These are phyloP conservation scores for Solanum tarapatanum DNA, from an alignment of 257 asterid species.

Conservation along the genomic window DNA sequence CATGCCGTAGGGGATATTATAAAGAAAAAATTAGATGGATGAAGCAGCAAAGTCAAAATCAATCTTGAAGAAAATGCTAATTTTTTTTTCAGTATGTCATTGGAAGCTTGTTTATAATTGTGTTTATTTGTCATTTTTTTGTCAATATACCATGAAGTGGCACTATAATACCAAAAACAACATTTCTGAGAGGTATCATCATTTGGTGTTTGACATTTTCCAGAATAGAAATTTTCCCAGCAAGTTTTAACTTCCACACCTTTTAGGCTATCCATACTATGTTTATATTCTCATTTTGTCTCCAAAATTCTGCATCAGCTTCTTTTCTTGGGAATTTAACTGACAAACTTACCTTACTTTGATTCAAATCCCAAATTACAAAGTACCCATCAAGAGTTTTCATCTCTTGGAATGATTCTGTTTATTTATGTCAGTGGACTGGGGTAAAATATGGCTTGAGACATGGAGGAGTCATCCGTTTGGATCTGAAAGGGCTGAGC, in stretches of 20 bases:
- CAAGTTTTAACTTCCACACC: neutral
- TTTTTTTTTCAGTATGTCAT: neutral
- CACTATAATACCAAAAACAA: neutral
- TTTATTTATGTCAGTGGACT: constrained; percentile 21
- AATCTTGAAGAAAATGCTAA: no score
- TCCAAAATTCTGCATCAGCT: constrained; percentile 5
- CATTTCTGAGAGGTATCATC: neutral
- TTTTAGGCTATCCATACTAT: neutral
- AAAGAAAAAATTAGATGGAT: no score
- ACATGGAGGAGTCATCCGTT: constrained; percentile 10
- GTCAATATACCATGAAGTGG: neutral
- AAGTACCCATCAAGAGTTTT: constrained; percentile 24
- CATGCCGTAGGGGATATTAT: no score
- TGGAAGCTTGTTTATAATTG: neutral
- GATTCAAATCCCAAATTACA: constrained; percentile 30
- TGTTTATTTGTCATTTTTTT: neutral
- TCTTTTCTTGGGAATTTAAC: constrained; percentile 3
- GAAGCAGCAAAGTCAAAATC: no score
- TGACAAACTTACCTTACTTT: constrained; percentile 25
- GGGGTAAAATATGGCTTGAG: constrained; percentile 21
- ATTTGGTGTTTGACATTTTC: neutral
- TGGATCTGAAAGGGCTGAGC: no score
- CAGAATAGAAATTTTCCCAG: constrained; percentile 5
- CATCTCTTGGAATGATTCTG: constrained; percentile 24
- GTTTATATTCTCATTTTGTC: constrained; percentile 2